Evolutionary conservation across 371 early-diverging fungal species (phyloP).

Genomic region (Chytridium lagenaria): DNA sequence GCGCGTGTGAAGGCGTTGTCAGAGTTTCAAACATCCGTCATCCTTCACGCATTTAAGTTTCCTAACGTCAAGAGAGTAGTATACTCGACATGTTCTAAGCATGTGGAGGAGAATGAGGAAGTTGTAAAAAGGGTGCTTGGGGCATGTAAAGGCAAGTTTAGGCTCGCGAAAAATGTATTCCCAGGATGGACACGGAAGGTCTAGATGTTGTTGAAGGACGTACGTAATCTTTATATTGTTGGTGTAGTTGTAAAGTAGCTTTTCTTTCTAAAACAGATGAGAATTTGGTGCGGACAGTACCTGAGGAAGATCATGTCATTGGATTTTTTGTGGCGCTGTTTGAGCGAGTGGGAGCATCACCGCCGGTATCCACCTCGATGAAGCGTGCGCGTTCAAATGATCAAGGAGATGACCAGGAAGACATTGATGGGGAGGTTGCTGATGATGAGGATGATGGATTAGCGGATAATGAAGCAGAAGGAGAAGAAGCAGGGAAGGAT

Average conservation of each 20-base stretch:
- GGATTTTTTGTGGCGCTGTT: conserved; percentile 62
- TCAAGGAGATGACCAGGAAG: neutral
- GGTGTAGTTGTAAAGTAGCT: neutral
- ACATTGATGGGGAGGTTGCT: neutral
- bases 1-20: conserved; percentile 73
- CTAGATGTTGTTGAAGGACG: conserved; percentile 34
- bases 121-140: conserved; percentile 71
- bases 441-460: too few species aligned
- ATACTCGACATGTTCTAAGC: conserved; percentile 98
- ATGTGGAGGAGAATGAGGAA: conserved; percentile 95
- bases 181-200: conserved; percentile 53
- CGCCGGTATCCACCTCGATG: neutral
- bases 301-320: conserved; percentile 49
- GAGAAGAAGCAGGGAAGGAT: too few species aligned
- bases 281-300: conserved; percentile 40
- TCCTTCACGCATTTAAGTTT: conserved; percentile 79
- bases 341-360: conserved; percentile 28
- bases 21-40: conserved; percentile 47
- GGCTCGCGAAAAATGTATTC: conserved; percentile 38
- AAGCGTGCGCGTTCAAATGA: neutral
- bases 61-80: conserved; percentile 79
- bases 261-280: conserved; percentile 11
- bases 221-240: neutral
- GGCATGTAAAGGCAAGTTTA: conserved; percentile 36
- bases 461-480: too few species aligned